phyloP scores from a whole-genome alignment of 768 basidiomycete species.

The Tricholoma matsutake region DNA sequence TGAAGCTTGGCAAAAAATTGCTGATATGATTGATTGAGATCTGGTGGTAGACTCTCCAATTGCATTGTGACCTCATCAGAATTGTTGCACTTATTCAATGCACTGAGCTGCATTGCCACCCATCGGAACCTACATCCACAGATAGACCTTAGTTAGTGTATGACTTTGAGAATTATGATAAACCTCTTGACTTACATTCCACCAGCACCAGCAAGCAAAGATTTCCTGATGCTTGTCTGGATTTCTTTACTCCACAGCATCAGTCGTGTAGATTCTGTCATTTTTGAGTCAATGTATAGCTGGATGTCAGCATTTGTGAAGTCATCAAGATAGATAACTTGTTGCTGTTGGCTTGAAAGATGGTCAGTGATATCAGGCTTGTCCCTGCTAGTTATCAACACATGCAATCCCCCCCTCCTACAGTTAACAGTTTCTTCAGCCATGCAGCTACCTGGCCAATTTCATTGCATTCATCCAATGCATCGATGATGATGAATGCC shows the following conservation, averaged over 20 bases:
- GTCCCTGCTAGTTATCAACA: too few relatives aligned
- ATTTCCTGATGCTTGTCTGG: neutral
- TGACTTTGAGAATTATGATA: neutral
- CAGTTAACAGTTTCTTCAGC: neutral
- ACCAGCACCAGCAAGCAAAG: neutral
- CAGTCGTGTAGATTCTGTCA: too few relatives aligned
- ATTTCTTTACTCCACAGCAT: too few relatives aligned
- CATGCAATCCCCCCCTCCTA: neutral
- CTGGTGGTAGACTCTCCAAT: too few relatives aligned
- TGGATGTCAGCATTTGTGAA: too few relatives aligned
- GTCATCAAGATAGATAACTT: too few relatives aligned
- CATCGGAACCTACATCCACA: neutral
- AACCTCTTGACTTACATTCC: neutral
- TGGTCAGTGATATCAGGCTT: too few relatives aligned
- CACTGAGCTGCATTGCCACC: neutral
- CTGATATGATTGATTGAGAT: too few relatives aligned
- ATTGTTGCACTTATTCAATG: too few relatives aligned
- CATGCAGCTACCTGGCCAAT: neutral
- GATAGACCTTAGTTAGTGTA: neutral
- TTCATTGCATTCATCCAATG: neutral
- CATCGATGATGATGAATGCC: neutral
- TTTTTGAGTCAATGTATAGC: too few relatives aligned
- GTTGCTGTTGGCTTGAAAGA: too few relatives aligned
- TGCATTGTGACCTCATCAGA: neutral
- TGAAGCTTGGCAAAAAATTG: too few relatives aligned